A percentile compares a stretch with the other conserved stretches of the same genome.
Conservation (phyloP, 768 basidiomycete species). For the Xerocomus potaroensis region DNA sequence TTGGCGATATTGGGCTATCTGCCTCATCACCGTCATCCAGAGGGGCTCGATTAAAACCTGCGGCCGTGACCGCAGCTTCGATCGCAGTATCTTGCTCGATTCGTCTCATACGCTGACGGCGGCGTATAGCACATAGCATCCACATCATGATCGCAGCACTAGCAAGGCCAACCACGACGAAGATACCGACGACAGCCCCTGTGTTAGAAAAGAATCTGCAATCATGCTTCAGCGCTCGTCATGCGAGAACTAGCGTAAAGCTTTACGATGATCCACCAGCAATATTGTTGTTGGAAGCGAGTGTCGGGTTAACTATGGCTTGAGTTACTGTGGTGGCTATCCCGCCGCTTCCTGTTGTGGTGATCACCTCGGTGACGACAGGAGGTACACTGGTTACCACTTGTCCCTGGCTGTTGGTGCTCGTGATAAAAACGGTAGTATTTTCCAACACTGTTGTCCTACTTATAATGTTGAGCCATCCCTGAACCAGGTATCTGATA, state of each 20-base stretch:
- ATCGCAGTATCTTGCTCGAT: slow-evolving; percentile 68
- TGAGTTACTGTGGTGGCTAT: slow-evolving; percentile 55
- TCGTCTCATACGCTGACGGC: slow-evolving; percentile 54
- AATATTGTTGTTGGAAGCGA: slow-evolving; percentile 45
- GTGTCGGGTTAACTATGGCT: slow-evolving; percentile 66
- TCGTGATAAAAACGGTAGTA: slow-evolving; percentile 49
- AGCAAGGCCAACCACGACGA: slow-evolving; percentile 84
- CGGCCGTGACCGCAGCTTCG: slow-evolving; percentile 69
- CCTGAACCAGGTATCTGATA: slow-evolving; percentile 5
- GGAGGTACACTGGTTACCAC: slow-evolving; percentile 49
- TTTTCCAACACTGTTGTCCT: slow-evolving; percentile 51
- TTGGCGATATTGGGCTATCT: slow-evolving; percentile 17
- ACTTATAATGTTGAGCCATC: slow-evolving; percentile 14
- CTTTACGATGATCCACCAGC: slow-evolving; percentile 47
- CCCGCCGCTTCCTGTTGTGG: slow-evolving; percentile 54
- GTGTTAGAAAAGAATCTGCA: slow-evolving; percentile 81
- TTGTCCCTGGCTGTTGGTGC: slow-evolving; percentile 55
- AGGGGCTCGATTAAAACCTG: slow-evolving; percentile 63
- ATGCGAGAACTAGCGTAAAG: slow-evolving; percentile 1
- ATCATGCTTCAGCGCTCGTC: slow-evolving; percentile 5
- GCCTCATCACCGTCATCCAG: slow-evolving; percentile 65
- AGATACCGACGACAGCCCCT: slow-evolving; percentile 89
- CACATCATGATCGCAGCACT: slow-evolving; percentile 63
- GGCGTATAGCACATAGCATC: slow-evolving; percentile 66
- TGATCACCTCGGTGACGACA: slow-evolving; percentile 52